Conservation (phyloP, 73 alveolate genomes). For the Paramecium sonneborni region DNA sequence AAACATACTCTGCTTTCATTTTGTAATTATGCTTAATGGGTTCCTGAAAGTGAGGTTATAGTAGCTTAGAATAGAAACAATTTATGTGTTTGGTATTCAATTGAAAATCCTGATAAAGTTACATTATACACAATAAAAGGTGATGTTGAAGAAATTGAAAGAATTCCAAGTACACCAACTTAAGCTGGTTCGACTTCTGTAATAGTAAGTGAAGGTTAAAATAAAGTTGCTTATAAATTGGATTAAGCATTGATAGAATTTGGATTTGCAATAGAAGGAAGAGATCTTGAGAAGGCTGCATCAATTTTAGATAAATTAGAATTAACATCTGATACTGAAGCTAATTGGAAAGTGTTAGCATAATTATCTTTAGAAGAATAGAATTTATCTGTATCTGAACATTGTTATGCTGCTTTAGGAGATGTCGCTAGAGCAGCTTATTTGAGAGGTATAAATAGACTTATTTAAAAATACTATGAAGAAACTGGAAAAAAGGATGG, state of each 20-base stretch:
- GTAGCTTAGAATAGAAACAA: constrained; percentile 99
- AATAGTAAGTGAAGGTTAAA: constrained; percentile 96
- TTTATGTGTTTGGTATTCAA: constrained; percentile 99
- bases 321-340: constrained; percentile 98
- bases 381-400: constrained; percentile 99
- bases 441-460: constrained; percentile 84
- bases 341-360: constrained; percentile 98
- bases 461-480: constrained; percentile 66
- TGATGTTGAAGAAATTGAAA: constrained; percentile 98
- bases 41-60: constrained; percentile 99
- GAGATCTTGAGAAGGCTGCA: constrained; percentile 95
- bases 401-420: constrained; percentile 99
- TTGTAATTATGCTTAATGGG: constrained; percentile 99
- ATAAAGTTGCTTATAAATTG: constrained; percentile 91
- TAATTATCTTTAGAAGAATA: constrained; percentile 95
- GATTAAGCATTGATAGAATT: constrained; percentile 97
- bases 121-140: constrained; percentile 97
- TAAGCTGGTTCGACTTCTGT: constrained; percentile 85
- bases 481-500: constrained; percentile 92
- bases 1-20: constrained; percentile 97
- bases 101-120: constrained; percentile 99
- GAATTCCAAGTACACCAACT: constrained; percentile 89
- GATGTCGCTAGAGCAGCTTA: constrained; percentile 97
- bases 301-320: constrained; percentile 96
- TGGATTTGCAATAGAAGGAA: constrained; percentile 97